Evolutionary conservation across 768 basidiomycete species (phyloP).

Genomic region (Suillus clintonianus): DNA sequence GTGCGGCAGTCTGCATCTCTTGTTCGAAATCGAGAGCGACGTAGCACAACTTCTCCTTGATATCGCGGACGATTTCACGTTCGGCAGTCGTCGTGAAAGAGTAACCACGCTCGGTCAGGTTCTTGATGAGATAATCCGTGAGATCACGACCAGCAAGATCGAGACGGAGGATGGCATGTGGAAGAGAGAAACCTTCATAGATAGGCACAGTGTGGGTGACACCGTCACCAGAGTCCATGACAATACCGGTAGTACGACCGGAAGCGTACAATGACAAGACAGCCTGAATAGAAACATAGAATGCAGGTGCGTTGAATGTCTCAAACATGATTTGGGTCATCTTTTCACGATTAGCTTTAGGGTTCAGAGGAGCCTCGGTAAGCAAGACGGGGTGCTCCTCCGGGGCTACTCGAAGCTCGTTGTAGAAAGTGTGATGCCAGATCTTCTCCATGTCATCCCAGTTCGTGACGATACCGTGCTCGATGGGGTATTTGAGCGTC

Average conservation of each 20-base stretch:
- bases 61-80: conserved; percentile 93
- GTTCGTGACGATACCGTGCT: conserved; percentile 95
- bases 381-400: conserved; percentile 75
- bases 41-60: conserved; percentile 93
- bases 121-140: conserved; percentile 82
- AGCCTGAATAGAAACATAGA: conserved; percentile 76
- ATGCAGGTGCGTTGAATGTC: conserved; percentile 75
- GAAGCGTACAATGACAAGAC: conserved; percentile 85
- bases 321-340: conserved; percentile 83
- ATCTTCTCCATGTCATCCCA: conserved; percentile 99
- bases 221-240: conserved; percentile 95
- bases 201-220: conserved; percentile 96
- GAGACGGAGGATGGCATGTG: conserved; percentile 90
- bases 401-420: conserved; percentile 76
- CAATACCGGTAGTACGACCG: conserved; percentile 93
- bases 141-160: conserved; percentile 93
- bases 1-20: conserved; percentile 88
- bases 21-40: conserved; percentile 94
- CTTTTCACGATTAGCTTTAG: conserved; percentile 72
- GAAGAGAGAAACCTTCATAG: conserved; percentile 92
- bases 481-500: conserved; percentile 90
- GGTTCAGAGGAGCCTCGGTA: conserved; percentile 74
- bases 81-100: conserved; percentile 93
- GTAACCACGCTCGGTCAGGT: conserved; percentile 89
- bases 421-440: conserved; percentile 97